Percentiles rank a stretch among this genome's conserved stretches.
phyloP scores from a whole-genome alignment of 352 stramenopile genomes.

The Globisporangium spinosum region DNA sequence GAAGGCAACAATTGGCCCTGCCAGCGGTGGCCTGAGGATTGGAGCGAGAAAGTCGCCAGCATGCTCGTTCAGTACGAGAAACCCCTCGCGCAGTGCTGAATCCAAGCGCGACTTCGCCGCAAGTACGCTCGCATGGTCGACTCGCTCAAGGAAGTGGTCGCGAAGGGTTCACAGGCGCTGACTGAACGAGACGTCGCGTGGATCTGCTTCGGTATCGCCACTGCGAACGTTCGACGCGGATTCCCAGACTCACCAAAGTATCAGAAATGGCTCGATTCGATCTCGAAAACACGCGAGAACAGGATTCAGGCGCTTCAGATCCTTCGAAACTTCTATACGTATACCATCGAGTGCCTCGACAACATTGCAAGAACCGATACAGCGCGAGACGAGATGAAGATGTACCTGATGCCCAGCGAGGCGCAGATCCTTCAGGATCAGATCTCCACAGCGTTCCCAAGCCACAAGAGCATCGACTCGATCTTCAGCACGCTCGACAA shows the following conservation, averaged over 20 bases:
- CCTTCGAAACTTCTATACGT: not conserved
- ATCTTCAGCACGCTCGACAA: not conserved
- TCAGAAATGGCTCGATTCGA: not conserved
- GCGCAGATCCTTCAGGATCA: not conserved
- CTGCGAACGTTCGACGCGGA: constrained; percentile 14
- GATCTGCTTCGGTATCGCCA: constrained; percentile 15
- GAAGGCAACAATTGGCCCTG: constrained; percentile 1
- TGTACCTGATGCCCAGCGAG: not conserved
- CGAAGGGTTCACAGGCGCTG: not conserved
- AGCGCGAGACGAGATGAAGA: constrained; percentile 4
- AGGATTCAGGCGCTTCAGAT: not conserved
- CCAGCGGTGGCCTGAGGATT: not conserved
- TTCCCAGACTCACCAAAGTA: constrained; percentile 6
- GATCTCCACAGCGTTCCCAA: not conserved
- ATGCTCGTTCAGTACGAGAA: constrained; percentile 1
- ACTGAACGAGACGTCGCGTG: constrained; percentile 14
- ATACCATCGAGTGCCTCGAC: not conserved
- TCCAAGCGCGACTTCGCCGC: constrained; percentile 1
- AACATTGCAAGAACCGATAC: not conserved
- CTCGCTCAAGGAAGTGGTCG: not conserved
- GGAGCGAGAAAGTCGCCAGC: not conserved
- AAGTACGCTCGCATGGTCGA: constrained; percentile 5
- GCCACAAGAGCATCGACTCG: not conserved
- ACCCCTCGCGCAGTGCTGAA: not conserved
- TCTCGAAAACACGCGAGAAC: not conserved